These are phyloP conservation scores for Cercophora newfieldiana DNA, from an alignment of 495 filamentous ascomycete species.

Conservation along the genomic window DNA sequence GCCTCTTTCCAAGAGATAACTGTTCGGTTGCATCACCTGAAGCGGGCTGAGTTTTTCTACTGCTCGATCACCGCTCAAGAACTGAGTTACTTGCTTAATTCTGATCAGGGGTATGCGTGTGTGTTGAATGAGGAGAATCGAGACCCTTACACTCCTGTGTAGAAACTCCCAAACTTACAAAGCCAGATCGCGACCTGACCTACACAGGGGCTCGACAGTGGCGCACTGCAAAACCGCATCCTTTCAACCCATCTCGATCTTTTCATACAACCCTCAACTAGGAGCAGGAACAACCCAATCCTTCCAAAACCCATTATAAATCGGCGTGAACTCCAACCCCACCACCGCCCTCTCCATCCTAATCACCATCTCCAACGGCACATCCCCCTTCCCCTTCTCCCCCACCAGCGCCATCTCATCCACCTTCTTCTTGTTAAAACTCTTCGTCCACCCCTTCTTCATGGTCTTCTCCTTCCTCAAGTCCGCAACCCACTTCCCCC, in stretches of 20 bases:
- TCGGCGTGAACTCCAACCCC: not conserved
- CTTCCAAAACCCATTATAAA: not conserved
- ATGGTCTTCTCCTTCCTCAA: not conserved
- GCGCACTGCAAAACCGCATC: too few species aligned
- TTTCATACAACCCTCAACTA: too few species aligned
- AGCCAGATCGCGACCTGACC: too few species aligned
- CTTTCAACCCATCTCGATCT: too few species aligned
- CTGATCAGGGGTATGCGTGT: too few species aligned
- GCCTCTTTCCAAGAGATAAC: not conserved
- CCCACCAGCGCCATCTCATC: not conserved
- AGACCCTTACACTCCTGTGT: too few species aligned
- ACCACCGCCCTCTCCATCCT: not conserved
- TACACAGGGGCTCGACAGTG: too few species aligned
- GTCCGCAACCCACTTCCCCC: not conserved
- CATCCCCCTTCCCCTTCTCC: not conserved
- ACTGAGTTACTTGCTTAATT: not conserved
- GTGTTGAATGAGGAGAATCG: too few species aligned
- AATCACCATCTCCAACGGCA: not conserved
- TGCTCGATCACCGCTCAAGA: not conserved
- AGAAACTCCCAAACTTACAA: too few species aligned
- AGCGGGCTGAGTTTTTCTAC: not conserved
- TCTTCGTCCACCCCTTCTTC: not conserved
- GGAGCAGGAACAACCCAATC: not conserved
- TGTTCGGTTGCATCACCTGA: not conserved
- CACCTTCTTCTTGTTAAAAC: not conserved